Base-by-base conservation (phyloP, 2,329 filamentous ascomycete genomes). In the Keithomyces neogunnii region DNA sequence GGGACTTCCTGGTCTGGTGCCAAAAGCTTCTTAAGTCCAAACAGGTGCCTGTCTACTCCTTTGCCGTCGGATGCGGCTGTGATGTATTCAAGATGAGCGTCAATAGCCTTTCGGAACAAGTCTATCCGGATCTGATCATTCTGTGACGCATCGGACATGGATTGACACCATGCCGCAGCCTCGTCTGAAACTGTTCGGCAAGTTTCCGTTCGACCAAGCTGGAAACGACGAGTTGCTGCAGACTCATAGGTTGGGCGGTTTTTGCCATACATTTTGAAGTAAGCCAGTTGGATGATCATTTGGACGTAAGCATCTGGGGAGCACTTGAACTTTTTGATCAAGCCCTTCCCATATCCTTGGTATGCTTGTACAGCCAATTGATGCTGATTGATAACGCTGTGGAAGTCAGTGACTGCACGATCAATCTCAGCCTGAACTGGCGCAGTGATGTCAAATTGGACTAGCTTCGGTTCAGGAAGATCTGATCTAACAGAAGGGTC, bases 271-370 rank as follows among this genome's bases (percentile, higher is more conserved):
- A 99, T 96, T 75, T 97, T 97, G 80, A 85, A 86, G 78, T 99
- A 99, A 39, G 93, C 93, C 49, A 97, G 83, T 71, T 99, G 93
- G 68, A 99, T 99, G 68, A 96, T 76, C 89, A 99, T 93, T 73
- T 99, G 93, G 42, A 97, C 90, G 69, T 95, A 99, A 33, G 92
- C 93, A 63, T 99, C 95, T 32, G 93, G 93, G 30, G 88, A 95
- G 81, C 89, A 96, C 75, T 90, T 95, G 84, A 99, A 97, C 72
- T 96, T 95, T 84, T 99, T 99, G 78, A 99, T 97, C 55, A 99
- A 76, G 30, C 89, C 90, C 76, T 99, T 99, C 68, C 93, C 93
- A 69, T 99, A 99, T 62, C 86, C 92, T 71, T 97, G 91, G 76
- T 95, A 99, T 31, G 90, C 88, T 69, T 97, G 92, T 3, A 99